These are phyloP conservation scores for Capronia americana DNA, from an alignment of 2,329 filamentous ascomycete genomes.

Conservation along the genomic window DNA sequence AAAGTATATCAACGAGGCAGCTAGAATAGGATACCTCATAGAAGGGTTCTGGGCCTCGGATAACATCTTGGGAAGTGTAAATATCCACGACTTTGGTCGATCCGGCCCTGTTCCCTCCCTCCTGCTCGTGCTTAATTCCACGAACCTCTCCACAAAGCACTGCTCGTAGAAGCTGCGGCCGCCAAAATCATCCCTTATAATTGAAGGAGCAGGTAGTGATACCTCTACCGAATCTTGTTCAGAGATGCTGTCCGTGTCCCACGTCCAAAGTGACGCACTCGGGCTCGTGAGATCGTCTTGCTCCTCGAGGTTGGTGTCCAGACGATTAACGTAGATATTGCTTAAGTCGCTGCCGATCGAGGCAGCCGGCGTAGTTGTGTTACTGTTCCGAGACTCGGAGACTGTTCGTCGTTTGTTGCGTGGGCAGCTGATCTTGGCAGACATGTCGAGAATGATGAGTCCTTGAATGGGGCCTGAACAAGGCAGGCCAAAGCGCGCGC, in stretches of 20 bases:
- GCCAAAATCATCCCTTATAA: not conserved
- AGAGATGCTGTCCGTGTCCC: not conserved
- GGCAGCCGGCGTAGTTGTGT: not conserved
- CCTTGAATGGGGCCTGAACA: slow-evolving; percentile 16
- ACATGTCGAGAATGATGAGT: slow-evolving; percentile 21
- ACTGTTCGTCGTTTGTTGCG: slow-evolving; percentile 5
- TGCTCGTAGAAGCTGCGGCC: not conserved
- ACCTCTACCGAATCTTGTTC: not conserved
- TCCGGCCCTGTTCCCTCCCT: slow-evolving; percentile 4
- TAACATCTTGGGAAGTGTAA: slow-evolving; percentile 2
- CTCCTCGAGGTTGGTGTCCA: not conserved
- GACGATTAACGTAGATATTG: not conserved
- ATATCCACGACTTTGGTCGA: slow-evolving; percentile 13
- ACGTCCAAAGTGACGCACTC: not conserved
- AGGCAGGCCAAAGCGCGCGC: slow-evolving; percentile 14
- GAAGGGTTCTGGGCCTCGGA: slow-evolving; percentile 10
- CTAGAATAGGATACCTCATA: slow-evolving; percentile 5
- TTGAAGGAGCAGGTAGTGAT: not conserved
- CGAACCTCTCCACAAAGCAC: slow-evolving; percentile 16
- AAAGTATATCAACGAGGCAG: slow-evolving; percentile 11
- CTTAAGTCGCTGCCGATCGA: not conserved
- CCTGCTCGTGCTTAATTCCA: slow-evolving; percentile 13
- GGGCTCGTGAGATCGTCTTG: not conserved
- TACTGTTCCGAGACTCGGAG: not conserved
- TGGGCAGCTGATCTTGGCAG: not conserved